Evolutionary conservation across 257 asterid genomes (phyloP), one percentile per base, ranked within the genome.

Genomic region (Solanum medicagineum): DNA sequence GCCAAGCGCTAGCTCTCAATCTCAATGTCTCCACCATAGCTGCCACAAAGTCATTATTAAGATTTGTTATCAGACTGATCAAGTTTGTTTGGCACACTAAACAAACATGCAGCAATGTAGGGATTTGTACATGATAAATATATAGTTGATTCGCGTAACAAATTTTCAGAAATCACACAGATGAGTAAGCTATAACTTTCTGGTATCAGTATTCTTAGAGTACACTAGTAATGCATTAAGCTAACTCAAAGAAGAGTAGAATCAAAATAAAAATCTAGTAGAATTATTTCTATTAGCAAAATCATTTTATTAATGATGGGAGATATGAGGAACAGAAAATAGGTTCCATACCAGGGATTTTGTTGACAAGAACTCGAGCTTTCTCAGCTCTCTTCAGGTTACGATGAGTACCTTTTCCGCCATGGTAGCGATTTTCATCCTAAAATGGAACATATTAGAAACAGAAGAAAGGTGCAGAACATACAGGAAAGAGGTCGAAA

Each of bases 391-490:
- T 95, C 93, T 94, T 95, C 88, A 94, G 91, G 86, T 91, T 85
- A 53, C 93, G 94, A 89, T 96, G 99, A 20, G 98, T 88, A 24
- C 99, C 98, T 88, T 94, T 92, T 84, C 97, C 98, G 87, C 97
- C 97, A 88, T 93, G 92, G 82, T 96, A 95, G 12, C 98, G 98
- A 83, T 92, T 96, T 85, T 95, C 97, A 90, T 94, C 98, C 99
- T 96, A 87, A 83, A 88, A 70, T 8, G 56, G 51, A 84, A 55
- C 71, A 51, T 29, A 80, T 85, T 57, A 51, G 69, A 86, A 54
- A 51, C 49, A 51, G 73, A 62, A 15, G 36, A 40, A 70, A 15
- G 77, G 40, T 19, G 40, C 40, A 70, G 47, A 65, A 45, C 56
- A 73, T 81, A 84, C 22, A 36, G 20, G 45, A 8, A 77, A 49